phyloP scores from a whole-genome alignment of 2,329 filamentous ascomycete genomes.

The Fusarium acutatum region DNA sequence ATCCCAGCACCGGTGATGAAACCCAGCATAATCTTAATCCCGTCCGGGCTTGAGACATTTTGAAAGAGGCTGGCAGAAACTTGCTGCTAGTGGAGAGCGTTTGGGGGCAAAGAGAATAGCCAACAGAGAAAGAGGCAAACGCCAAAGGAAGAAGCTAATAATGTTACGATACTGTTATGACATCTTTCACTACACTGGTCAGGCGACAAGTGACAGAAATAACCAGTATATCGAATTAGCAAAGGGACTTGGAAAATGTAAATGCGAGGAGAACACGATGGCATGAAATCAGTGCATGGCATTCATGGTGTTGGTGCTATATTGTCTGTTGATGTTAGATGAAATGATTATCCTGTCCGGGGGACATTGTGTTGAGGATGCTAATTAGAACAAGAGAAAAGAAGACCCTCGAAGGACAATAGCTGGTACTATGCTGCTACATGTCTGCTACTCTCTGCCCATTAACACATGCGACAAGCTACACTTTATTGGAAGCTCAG shows the following conservation, averaged over 20 bases:
- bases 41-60: too few species aligned
- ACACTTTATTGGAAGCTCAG: too few species aligned
- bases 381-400: not conserved
- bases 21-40: not conserved
- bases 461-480: too few species aligned
- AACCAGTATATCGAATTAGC: not conserved
- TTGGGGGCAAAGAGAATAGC: not conserved
- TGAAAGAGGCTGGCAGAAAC: not conserved
- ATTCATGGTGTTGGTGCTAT: not conserved
- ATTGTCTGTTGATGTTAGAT: accelerated
- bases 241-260: accelerated
- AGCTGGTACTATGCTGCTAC: too few species aligned
- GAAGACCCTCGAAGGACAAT: not conserved
- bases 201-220: not conserved
- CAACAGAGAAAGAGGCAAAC: not conserved
- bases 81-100: too few species aligned
- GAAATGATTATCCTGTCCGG: not conserved
- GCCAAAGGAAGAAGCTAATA: not conserved
- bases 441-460: too few species aligned
- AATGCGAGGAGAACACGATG: not conserved
- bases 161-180: not conserved
- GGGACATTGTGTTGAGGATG: accelerated
- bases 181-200: not conserved
- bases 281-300: accelerated
- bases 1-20: not conserved